Percentiles rank a stretch among this genome's conserved stretches.
These are phyloP conservation scores for Ulmus americana DNA, from an alignment of 331 rosid genomes.

Conservation along the genomic window DNA sequence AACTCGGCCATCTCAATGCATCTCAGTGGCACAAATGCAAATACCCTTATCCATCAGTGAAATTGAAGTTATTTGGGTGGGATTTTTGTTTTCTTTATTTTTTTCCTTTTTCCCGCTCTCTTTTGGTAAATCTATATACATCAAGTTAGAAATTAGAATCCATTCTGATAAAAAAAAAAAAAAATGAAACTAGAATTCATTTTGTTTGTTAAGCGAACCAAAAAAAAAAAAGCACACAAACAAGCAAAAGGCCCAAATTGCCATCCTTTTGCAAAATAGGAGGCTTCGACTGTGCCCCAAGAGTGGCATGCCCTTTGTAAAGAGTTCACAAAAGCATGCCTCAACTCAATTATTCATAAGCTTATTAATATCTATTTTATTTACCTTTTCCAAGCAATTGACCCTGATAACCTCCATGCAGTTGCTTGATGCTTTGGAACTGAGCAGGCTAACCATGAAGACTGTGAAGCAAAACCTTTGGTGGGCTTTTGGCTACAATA, in stretches of 20 bases:
- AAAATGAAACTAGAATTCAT: no score
- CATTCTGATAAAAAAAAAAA: no score
- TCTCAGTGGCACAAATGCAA: neutral
- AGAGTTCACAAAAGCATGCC: neutral
- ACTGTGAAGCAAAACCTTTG: conserved; percentile 92
- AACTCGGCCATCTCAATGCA: neutral
- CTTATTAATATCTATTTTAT: neutral
- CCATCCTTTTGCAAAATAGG: no score
- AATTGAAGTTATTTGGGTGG: neutral
- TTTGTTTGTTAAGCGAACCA: no score
- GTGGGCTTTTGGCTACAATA: conserved; percentile 94
- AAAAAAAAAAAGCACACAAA: no score
- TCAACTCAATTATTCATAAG: neutral
- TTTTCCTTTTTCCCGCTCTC: neutral
- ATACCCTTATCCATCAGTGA: neutral
- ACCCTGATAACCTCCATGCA: conserved; percentile 37
- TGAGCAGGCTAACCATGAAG: conserved; percentile 84
- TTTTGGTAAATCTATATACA: neutral
- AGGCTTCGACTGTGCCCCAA: neutral
- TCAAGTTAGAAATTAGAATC: neutral
- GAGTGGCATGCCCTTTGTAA: neutral
- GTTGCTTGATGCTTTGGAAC: conserved; percentile 95
- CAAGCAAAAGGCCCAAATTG: no score
- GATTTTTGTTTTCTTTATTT: neutral
- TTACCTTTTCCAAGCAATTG: conserved; percentile 6